Conservation (phyloP, 495 filamentous ascomycete species). For the Lichina pygmaea region DNA sequence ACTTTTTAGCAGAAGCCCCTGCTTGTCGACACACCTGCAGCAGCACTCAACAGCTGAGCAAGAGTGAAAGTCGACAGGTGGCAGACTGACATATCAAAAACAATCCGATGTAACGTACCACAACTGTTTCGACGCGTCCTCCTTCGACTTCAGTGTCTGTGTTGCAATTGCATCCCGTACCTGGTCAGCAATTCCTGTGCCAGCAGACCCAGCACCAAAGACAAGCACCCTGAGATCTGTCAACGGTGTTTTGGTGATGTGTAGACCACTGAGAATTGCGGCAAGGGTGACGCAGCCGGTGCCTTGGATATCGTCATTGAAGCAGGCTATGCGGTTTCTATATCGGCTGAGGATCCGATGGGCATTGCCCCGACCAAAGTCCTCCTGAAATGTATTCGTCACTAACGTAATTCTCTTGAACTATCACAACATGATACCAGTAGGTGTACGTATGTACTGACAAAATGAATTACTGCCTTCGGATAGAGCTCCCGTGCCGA, state of each 20-base stretch:
- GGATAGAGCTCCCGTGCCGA: slow-evolving; percentile 42
- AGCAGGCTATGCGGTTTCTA: slow-evolving; percentile 43
- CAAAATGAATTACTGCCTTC: slow-evolving; percentile 62
- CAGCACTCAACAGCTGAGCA: background rate
- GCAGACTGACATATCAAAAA: background rate
- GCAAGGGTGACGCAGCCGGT: slow-evolving; percentile 73
- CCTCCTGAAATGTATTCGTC: slow-evolving; percentile 14
- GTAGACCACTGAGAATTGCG: slow-evolving; percentile 44
- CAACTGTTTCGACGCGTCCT: slow-evolving; percentile 57
- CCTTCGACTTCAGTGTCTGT: slow-evolving; percentile 35
- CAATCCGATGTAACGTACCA: slow-evolving; percentile 24
- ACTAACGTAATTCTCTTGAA: no score
- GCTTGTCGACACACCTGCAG: slow-evolving; percentile 59
- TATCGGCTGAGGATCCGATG: slow-evolving; percentile 51
- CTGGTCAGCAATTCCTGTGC: slow-evolving; percentile 66
- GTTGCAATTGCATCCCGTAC: slow-evolving; percentile 50
- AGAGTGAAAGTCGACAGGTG: background rate
- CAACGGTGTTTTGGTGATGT: slow-evolving; percentile 38
- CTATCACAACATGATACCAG: no score
- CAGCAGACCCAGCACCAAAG: slow-evolving; percentile 68
- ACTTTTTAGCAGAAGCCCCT: slow-evolving; percentile 44
- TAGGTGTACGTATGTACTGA: slow-evolving; percentile 6
- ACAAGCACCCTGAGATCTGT: slow-evolving; percentile 40
- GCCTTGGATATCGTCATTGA: slow-evolving; percentile 83
- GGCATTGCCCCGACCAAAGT: slow-evolving; percentile 30